Evolutionary conservation across 2,329 filamentous ascomycete species (phyloP), one percentile per base, ranked within the genome.

Genomic region (Fusarium keratoplasticum): DNA sequence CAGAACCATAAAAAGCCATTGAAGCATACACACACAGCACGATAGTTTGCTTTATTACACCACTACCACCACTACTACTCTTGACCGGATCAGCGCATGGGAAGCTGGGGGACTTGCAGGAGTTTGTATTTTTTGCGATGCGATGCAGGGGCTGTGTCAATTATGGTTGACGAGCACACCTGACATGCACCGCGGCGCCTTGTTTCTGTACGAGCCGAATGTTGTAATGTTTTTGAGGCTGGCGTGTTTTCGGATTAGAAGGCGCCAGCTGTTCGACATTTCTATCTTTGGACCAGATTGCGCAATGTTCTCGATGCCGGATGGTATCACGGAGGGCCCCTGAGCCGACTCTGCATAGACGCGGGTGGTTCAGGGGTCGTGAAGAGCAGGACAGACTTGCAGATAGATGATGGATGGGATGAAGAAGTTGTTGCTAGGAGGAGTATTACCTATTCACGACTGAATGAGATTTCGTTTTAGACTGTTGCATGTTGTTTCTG

Each of bases 391-490:
- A 66, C 38, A 47, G 65, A 31, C 58, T 74, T 61, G 72, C 61
- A 69, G 71, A 67, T 78, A 73, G 71, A 76, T 69, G 64, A 65
- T 40, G 69, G 72, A 63, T 76, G 75, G 71, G 60, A 66, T 50
- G 65, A 62, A 61, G 52, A 65, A 64, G 67, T 76, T 71, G 50
- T 57, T 70, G 62, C 42, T 47, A 27, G 42, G 69, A 63, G 52
- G 65, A 66, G 60, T 44, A 65, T 65, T 71, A 72, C 25, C 47
- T 52, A 52, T 70, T 79, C 74, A 79, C 71, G 77, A 79, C 58
- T 79, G 76, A 79, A 79, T 79, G 77, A 79, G 57, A 78, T 69
- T 74, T 75, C 62, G 66, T 70, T 73, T 64, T 66, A 73, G 65
- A 65, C 60, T 71, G 47, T 61, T 57, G 36, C 20, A n/a, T 25